Evolutionary conservation across 371 early-diverging fungal genomes (phyloP), one percentile per base, ranked within the genome.

Genomic region (Mortierella sp.): DNA sequence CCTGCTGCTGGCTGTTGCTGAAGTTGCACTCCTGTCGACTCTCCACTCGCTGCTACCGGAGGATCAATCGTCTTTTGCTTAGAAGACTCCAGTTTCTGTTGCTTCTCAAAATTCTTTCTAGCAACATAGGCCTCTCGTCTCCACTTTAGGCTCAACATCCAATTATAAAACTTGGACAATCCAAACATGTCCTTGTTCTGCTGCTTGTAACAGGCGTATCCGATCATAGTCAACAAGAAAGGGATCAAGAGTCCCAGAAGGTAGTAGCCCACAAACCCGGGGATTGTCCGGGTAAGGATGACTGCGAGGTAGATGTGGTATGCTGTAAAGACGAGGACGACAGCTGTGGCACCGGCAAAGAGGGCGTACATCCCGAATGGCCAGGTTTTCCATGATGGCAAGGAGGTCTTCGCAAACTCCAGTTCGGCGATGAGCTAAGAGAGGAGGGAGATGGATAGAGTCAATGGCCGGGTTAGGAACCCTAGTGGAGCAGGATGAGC

Each of bases 341-440:
- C 82, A 7, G 80, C 90, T 6, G 95, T 45, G 1, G 94, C 96
- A 6, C 89, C 80, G 26, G 92, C 70, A 77, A 94, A 93, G 24
- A 94, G 90, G 13, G 89, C 88, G 92, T 95, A 96, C 90, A 94
- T 94, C 14, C 91, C 91, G 55, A 83, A 84, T 52, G 94, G 90
- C 97, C 97, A 97, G 7, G 89, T 72, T 54, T 91, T 92, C 86
- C 95, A 94, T 7, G 92, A 90, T 1, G 94, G 94, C 44, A 97
- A 82, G 3, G 94, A 94, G 9, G 93, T 92, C 68, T 94, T 93
- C 68, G 96, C 88, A 79, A 94, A 95, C 0, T 95, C 94, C 13
- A 93, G 83, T 80, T 96, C 95, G 1, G 93, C 95, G 48, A 96
- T 90, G 58, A 91, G 78, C 85, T 84, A 48, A 34, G 38, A 65